These are phyloP conservation scores for Botryotinia convoluta DNA, from an alignment of 2,329 filamentous ascomycete species.

Conservation along the genomic window DNA sequence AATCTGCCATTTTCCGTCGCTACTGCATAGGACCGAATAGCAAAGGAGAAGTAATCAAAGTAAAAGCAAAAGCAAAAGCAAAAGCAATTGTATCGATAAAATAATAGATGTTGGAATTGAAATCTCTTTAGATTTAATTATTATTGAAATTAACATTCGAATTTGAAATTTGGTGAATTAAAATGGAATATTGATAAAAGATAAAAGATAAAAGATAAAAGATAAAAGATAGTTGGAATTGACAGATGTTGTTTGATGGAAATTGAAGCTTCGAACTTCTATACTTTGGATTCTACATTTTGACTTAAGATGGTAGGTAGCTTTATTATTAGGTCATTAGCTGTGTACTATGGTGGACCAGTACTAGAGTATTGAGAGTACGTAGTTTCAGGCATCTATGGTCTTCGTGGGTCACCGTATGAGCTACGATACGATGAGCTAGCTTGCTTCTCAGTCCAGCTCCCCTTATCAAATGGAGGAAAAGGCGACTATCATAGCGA, in stretches of 20 bases:
- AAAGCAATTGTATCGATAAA: neutral
- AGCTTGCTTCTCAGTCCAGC: neutral
- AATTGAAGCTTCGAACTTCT: slow-evolving; percentile 15
- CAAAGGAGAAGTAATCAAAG: neutral
- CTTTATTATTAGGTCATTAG: neutral
- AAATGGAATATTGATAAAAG: neutral
- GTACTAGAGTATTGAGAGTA: neutral
- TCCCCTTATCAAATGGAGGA: neutral
- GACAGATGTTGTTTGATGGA: neutral
- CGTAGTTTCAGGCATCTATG: neutral
- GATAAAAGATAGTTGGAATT: neutral
- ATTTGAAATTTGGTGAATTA: neutral
- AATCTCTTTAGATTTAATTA: neutral
- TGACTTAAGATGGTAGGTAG: neutral
- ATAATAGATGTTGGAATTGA: neutral
- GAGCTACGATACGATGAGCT: neutral
- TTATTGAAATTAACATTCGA: neutral
- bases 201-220: neutral
- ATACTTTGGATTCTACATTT: neutral
- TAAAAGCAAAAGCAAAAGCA: neutral
- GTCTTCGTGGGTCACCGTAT: neutral
- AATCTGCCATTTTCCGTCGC: slow-evolving; percentile 17
- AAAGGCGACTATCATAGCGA: neutral
- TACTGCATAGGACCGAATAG: neutral
- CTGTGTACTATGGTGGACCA: neutral